Evolutionary conservation across 1,284 basidiomycete species (phyloP).

Genomic region (Laetiporus sulphureus): DNA sequence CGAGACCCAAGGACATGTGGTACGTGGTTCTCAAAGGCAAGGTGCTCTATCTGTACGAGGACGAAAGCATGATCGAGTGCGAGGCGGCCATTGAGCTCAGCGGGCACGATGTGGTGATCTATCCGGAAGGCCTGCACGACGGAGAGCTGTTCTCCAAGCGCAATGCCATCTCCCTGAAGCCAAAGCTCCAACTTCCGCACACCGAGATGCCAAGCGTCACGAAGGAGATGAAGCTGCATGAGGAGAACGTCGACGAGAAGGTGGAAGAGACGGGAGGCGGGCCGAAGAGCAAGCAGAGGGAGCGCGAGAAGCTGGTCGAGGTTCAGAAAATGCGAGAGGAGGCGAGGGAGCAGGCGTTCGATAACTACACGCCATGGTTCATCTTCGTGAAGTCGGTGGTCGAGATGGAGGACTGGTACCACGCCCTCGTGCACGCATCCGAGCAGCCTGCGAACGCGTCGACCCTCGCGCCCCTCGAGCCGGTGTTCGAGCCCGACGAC

Average conservation of each 20-base stretch:
- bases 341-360: constrained; percentile 42
- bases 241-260: constrained; percentile 32
- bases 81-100: constrained; percentile 79
- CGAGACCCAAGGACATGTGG: constrained; percentile 83
- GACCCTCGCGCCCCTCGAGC: constrained; percentile 46
- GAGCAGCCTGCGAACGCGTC: constrained; percentile 51
- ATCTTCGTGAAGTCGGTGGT: constrained; percentile 80
- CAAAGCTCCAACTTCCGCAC: constrained; percentile 31
- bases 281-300: constrained; percentile 36
- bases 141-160: constrained; percentile 87
- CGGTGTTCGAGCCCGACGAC: constrained; percentile 71
- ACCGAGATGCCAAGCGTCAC: constrained; percentile 44
- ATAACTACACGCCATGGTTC: constrained; percentile 71
- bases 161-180: constrained; percentile 77
- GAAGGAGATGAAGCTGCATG: constrained; percentile 43
- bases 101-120: constrained; percentile 68
- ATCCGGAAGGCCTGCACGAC: constrained; percentile 66
- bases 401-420: constrained; percentile 96
- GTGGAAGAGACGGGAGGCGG: constrained; percentile 29
- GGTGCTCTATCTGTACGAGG: constrained; percentile 87
- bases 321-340: constrained; percentile 38
- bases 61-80: constrained; percentile 82
- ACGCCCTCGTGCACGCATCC: constrained; percentile 75
- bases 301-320: constrained; percentile 37
- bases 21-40: constrained; percentile 85